Base-by-base conservation (phyloP, 345 rosid species). In the Cardamine occulta region DNA sequence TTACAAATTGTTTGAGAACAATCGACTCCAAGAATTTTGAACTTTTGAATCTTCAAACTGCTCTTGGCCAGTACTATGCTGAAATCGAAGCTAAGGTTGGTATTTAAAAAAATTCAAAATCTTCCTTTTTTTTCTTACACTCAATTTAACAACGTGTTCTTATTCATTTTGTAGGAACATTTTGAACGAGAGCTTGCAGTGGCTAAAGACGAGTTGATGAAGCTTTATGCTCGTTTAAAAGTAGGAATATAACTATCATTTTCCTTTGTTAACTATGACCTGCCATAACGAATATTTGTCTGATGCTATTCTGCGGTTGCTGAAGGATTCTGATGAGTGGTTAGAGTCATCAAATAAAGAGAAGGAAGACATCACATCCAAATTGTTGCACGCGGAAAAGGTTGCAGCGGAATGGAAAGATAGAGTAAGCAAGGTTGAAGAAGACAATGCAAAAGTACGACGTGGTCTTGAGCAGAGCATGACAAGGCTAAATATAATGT, bases 401-500 rank as follows among this genome's bases (percentile, higher is more conserved):
- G 80, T 72, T 56, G 80, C 87, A 47, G 83, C 80, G 6, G 97
- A 91, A 74, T 85, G 85, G 65, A 85, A 84, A 81, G 66, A 47
- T 37, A 85, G 91, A 80, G 88, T 80, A 63, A 82, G 84, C 66
- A 94, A 94, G 77, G 90, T 87, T 28, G 97, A 89, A 80, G 93
- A 89, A 72, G 96, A 89, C 74, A 91, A 89, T 74, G 82, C 84
- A 49, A 94, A 91, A 79, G 84, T 91, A 62, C 87, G 95, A 0
- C 88, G 87, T 59, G 96, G 83, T 67, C 82, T 91, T 73, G 96
- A 91, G 76, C 96, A 91, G 88, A 91, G 90, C 84, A 87, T 89
- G 98, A 87, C 89, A 49, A 88, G 88, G 77, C 92, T 94, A 52
- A 89, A 88, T 84, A 86, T 95, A 82, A 91, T 94, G 97, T 94